Evolutionary conservation across 257 asterid genomes (phyloP).

Genomic region (Dorcoceras hygrometricum): DNA sequence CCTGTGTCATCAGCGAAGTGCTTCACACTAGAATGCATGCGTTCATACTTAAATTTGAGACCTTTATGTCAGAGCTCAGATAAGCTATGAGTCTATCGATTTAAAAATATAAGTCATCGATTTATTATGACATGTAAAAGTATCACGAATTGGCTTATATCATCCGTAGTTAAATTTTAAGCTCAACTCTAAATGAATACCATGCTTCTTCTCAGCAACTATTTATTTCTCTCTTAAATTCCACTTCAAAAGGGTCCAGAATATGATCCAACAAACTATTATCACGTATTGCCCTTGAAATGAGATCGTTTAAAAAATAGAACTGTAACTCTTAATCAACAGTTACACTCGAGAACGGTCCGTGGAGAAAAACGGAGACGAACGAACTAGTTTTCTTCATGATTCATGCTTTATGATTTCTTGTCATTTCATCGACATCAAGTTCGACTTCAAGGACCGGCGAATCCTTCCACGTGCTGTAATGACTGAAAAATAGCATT

Average conservation of each 20-base stretch:
- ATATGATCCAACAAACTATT: background rate
- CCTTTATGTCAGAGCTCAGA: no score
- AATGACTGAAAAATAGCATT: constrained; percentile 37
- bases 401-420: constrained; percentile 49
- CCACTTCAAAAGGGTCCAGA: background rate
- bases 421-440: constrained; percentile 77
- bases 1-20: no score
- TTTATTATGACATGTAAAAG: no score
- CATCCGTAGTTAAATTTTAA: no score
- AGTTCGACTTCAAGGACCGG: constrained; percentile 74
- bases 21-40: no score
- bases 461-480: constrained; percentile 49
- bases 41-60: no score
- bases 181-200: background rate
- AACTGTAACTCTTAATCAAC: background rate
- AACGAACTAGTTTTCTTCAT: background rate
- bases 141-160: no score
- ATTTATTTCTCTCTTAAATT: no score
- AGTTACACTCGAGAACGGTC: background rate
- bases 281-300: background rate
- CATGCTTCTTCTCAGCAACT: background rate
- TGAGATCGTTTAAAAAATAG: background rate
- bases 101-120: no score
- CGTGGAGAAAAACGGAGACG: background rate
- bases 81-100: no score